Evolutionary conservation across 2,329 filamentous ascomycete species (phyloP).

Genomic region (Colletotrichum brevisporum): DNA sequence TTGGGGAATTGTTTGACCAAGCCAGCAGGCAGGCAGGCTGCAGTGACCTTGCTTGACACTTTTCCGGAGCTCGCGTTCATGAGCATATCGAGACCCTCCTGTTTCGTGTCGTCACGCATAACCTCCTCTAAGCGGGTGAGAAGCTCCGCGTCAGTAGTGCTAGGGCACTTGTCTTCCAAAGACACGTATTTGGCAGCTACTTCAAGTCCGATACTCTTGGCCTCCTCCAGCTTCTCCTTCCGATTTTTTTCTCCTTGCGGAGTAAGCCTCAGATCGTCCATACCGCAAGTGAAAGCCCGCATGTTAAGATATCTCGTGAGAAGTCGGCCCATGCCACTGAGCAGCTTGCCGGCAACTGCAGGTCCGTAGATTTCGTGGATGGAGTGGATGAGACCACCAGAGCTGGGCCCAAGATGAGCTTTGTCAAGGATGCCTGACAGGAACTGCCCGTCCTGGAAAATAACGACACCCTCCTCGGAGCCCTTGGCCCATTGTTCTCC

Average conservation of each 20-base stretch:
- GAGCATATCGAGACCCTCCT: conserved; percentile 89
- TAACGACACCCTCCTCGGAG: conserved; percentile 84
- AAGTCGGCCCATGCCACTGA: conserved; percentile 90
- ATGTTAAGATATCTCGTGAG: conserved; percentile 93
- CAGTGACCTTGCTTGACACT: conserved; percentile 85
- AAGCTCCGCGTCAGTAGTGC: conserved; percentile 79
- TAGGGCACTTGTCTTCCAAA: conserved; percentile 74
- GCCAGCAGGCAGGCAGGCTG: conserved; percentile 82
- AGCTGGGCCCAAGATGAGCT: conserved; percentile 89
- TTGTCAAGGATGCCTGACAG: conserved; percentile 95
- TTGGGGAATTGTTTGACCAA: conserved; percentile 93
- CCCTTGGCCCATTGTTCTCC: conserved; percentile 83
- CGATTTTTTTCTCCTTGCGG: conserved; percentile 81
- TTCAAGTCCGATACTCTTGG: conserved; percentile 79
- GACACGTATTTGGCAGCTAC: conserved; percentile 92
- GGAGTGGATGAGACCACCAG: conserved; percentile 90
- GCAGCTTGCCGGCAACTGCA: conserved; percentile 84
- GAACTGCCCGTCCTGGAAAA: conserved; percentile 89
- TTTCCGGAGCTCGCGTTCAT: conserved; percentile 79
- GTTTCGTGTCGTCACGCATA: conserved; percentile 90
- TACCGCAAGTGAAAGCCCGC: conserved; percentile 96
- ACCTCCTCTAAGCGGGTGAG: conserved; percentile 88
- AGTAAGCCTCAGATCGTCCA: conserved; percentile 93
- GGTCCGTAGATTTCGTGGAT: conserved; percentile 96
- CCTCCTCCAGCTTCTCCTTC: conserved; percentile 76